Base-by-base conservation (phyloP, 2,329 filamentous ascomycete genomes). In the Trichoderma arundinaceum region DNA sequence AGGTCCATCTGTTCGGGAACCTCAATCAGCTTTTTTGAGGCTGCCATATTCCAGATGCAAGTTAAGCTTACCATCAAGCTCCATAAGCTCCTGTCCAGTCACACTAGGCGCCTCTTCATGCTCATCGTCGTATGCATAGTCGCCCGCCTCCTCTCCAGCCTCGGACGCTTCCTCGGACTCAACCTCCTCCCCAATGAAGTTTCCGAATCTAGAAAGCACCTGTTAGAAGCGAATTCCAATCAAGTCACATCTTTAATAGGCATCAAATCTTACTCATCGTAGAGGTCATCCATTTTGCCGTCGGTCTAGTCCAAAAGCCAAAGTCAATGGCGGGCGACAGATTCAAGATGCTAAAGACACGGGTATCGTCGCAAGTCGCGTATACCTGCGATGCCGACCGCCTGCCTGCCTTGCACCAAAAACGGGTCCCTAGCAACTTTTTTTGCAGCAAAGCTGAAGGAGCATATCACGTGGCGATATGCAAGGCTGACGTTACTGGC, bases 111-210 rank as follows among this genome's bases (percentile, higher is more conserved):
- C 66, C 88, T 86, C 66, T 60, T 87, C 87, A 35, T 86, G 83
- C 32, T 90, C 90, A 69, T 94, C 90, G 72, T 92, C 90, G 78
- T 97, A 97, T 73, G 90, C 88, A 74, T 94, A 93, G 73, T 91
- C 90, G 75, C 86, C 87, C 66, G 88, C 88, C 77, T 91, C 89
- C 72, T 88, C 87, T 76, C 90, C 88, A 74, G 87, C 87, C 76
- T 92, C 88, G 72, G 92, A 94, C 74, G 94, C 94, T 75, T 91
- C 90, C 75, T 97, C 94, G 65, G 92, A 95, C 77, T 89, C 86
- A 71, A 81, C 90, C 74, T 92, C 92, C 79, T 97, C 95, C 75
- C 95, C 95, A 76, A 98, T 97, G 80, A 95, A 98, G 82, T 98
- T 98, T 75, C 94, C 94, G 81, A 98, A 98, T 84, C 92, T 96